Evolutionary conservation across 1,284 basidiomycete species (phyloP).

Genomic region (Porogramme epimiltina): DNA sequence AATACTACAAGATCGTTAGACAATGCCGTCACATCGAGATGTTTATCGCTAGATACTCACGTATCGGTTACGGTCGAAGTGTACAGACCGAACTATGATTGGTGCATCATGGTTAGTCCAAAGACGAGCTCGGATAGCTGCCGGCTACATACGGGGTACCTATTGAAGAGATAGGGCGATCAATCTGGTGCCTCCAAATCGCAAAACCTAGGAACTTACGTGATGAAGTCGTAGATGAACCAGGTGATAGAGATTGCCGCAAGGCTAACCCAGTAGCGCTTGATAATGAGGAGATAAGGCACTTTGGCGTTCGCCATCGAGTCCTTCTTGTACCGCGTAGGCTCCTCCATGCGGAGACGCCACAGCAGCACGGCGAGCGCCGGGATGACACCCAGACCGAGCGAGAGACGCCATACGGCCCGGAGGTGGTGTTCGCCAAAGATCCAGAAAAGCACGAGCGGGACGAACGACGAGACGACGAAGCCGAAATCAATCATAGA

Average conservation of each 20-base stretch:
- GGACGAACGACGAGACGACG: slow-evolving; percentile 82
- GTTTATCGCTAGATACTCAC: slow-evolving; percentile 45
- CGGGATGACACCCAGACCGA: slow-evolving; percentile 87
- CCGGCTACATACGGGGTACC: slow-evolving; percentile 66
- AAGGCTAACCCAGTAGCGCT: slow-evolving; percentile 77
- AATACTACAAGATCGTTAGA: slow-evolving; percentile 43
- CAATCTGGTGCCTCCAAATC: not conserved
- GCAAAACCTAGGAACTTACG: slow-evolving; percentile 43
- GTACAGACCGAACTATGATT: slow-evolving; percentile 78
- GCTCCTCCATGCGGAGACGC: slow-evolving; percentile 86
- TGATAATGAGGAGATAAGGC: slow-evolving; percentile 81
- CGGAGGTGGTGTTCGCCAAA: slow-evolving; percentile 82
- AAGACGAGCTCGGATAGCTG: no score
- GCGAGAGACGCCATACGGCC: slow-evolving; percentile 85
- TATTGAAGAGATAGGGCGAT: slow-evolving; percentile 26
- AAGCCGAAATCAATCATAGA: slow-evolving; percentile 91
- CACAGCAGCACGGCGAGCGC: slow-evolving; percentile 83
- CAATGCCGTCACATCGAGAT: not conserved
- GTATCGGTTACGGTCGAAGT: slow-evolving; percentile 76
- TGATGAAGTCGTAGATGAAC: slow-evolving; percentile 88
- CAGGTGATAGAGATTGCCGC: slow-evolving; percentile 74
- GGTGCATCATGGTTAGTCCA: no score
- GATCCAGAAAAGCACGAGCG: slow-evolving; percentile 87
- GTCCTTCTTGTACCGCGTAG: slow-evolving; percentile 67
- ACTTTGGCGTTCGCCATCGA: slow-evolving; percentile 77